Percentiles rank a stretch among this genome's conserved stretches.
These are phyloP conservation scores for Plectosphaerella cucumerina DNA, from an alignment of 2,329 filamentous ascomycete species.

Conservation along the genomic window DNA sequence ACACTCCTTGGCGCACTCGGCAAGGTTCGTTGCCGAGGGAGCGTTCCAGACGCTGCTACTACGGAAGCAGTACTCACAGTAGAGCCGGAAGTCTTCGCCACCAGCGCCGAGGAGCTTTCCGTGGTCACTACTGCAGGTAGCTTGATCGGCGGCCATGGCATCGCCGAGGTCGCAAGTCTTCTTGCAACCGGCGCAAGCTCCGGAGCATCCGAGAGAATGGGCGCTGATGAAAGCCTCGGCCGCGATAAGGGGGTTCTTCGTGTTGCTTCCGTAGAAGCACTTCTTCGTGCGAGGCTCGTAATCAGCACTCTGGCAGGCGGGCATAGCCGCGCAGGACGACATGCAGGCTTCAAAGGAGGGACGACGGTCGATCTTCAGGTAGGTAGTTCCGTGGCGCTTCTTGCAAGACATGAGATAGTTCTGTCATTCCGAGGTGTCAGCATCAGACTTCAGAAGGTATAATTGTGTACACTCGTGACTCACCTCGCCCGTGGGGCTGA, in stretches of 20 bases:
- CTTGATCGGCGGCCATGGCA: background rate
- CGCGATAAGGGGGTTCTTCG: conserved; percentile 8
- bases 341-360: conserved; percentile 7
- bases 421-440: conserved; percentile 5
- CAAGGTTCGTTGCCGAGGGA: conserved; percentile 1
- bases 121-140: background rate
- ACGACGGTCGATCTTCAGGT: conserved; percentile 6
- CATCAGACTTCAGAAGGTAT: background rate
- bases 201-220: conserved; percentile 11
- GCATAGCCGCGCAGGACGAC: conserved; percentile 8
- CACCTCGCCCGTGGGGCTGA: conserved; percentile 3
- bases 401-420: conserved; percentile 12
- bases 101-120: background rate
- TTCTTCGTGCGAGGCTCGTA: conserved; percentile 12
- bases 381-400: conserved; percentile 10
- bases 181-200: conserved; percentile 10
- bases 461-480: background rate
- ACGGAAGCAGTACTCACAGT: conserved; percentile 4
- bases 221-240: conserved; percentile 12
- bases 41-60: background rate
- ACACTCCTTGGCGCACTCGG: conserved; percentile 7
- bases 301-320: conserved; percentile 12
- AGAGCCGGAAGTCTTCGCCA: conserved; percentile 2
- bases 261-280: conserved; percentile 9
- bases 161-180: background rate